These are phyloP conservation scores for Daldinia concentrica DNA, from an alignment of 495 filamentous ascomycete species.

Conservation along the genomic window DNA sequence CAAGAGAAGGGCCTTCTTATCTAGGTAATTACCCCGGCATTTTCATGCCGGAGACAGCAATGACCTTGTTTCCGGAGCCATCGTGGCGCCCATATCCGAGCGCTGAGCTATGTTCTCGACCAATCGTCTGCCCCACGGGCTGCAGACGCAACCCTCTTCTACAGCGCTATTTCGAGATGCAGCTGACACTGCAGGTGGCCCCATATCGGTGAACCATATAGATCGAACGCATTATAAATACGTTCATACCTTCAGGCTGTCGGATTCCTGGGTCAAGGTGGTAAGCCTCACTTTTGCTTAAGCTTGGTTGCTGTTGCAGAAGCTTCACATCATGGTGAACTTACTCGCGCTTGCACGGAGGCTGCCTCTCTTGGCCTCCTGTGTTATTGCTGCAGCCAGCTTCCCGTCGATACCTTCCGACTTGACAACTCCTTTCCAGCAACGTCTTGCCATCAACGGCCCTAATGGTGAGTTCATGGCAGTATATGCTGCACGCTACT, in stretches of 20 bases:
- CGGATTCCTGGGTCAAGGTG: constrained; percentile 10
- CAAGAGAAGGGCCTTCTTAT: constrained; percentile 27
- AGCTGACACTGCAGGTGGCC: constrained; percentile 29
- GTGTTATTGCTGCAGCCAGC: constrained; percentile 53
- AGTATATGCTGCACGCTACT: not conserved
- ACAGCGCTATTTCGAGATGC: constrained; percentile 15
- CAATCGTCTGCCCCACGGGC: constrained; percentile 40
- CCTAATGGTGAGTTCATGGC: constrained; percentile 56
- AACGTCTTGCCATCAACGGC: constrained; percentile 65
- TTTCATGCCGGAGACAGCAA: constrained; percentile 11
- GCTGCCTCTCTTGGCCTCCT: constrained; percentile 55
- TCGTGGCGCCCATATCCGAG: not conserved
- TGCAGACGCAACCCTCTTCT: constrained; percentile 18
- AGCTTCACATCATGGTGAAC: constrained; percentile 26
- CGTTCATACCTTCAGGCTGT: constrained; percentile 7
- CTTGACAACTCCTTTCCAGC: constrained; percentile 65
- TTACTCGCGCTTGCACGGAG: constrained; percentile 36
- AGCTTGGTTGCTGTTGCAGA: not conserved
- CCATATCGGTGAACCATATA: constrained; percentile 26
- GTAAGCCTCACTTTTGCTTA: constrained; percentile 20
- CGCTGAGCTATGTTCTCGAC: constrained; percentile 20
- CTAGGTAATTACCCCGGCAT: constrained; percentile 20
- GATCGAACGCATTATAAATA: constrained; percentile 35
- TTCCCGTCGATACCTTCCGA: constrained; percentile 64
- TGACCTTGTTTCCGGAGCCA: constrained; percentile 16